Base-by-base conservation (phyloP, 108 stramenopile genomes). In the Discostella pseudostelligera region DNA sequence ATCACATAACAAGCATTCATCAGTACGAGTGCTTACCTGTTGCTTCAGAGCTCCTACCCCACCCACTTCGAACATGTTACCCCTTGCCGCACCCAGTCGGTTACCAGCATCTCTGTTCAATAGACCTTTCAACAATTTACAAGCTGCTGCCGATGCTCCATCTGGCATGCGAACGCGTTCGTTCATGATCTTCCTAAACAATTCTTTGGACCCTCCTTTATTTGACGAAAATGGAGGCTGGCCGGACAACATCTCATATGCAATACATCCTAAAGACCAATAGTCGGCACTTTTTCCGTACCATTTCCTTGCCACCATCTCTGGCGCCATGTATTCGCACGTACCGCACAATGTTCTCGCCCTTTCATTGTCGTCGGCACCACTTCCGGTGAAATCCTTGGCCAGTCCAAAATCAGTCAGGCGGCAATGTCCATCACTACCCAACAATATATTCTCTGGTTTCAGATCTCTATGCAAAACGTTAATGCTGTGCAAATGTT, bases 361-460 rank as follows among this genome's bases (percentile, higher is more conserved):
- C 63, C 86, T 62, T 25, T 66, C 67, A 36, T 85, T 82, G 9
- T 82, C 81, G 21, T 77, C 82, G 3, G 75, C 82, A 24, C 67
- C 76, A 25, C 54, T 46, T 0, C 69, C 79, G 3, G 78, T 68
- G 71, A 93, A 87, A 58, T 95, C 91, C 69, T 96, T 97, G 19
- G 97, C 97, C 57, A 99, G 66, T 25, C 99, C 99, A 75, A 98
- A 99, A 72, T 99, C 99, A 0, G 99, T 99, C 21, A 99, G 39
- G 21, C 90, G 87, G 56, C 92, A 84, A 60, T 97, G 95, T 10
- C 98, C 98, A 72, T 97, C 94, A 22, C 68, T 74, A 24, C 83
- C 80, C 51, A 98, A 46, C 49, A 98, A 69, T 42, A 98, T 88
- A 48, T 98, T 98, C 65, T 98, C 98, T 16, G 96, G 96, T 66